Evolutionary conservation across 805 yeast genomes (phyloP).

Genomic region (Starmerella floris): DNA sequence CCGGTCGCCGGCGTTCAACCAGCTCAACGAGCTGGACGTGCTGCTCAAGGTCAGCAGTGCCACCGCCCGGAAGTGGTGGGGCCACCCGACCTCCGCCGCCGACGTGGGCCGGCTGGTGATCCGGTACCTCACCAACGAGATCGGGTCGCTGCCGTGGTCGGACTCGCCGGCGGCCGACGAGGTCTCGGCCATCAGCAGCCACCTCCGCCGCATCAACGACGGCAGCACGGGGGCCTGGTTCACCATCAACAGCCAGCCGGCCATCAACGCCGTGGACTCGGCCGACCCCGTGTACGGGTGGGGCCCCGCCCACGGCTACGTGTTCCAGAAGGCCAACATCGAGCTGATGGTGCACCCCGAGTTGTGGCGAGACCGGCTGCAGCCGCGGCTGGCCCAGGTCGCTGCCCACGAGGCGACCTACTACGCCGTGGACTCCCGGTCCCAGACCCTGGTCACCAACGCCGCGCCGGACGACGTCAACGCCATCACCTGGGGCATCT

Average conservation of each 20-base stretch:
- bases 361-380: conserved; percentile 34
- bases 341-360: conserved; percentile 66
- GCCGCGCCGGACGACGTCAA: conserved; percentile 65
- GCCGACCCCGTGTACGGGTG: conserved; percentile 67
- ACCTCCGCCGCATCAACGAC: conserved; percentile 50
- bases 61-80: conserved; percentile 79
- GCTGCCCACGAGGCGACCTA: conserved; percentile 44
- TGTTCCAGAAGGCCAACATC: conserved; percentile 85
- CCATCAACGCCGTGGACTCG: conserved; percentile 66
- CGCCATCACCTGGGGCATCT: conserved; percentile 97
- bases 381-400: conserved; percentile 31
- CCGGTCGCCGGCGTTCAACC: conserved; percentile 93
- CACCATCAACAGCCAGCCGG: conserved; percentile 91
- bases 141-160: conserved; percentile 81
- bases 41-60: conserved; percentile 64
- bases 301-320: conserved; percentile 91
- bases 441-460: conserved; percentile 47
- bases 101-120: conserved; percentile 55
- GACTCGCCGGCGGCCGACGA: conserved; percentile 80
- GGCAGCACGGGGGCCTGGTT: conserved; percentile 41
- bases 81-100: conserved; percentile 46
- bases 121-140: conserved; percentile 55
- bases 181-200: conserved; percentile 44
- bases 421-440: conserved; percentile 49
- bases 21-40: conserved; percentile 67